Evolutionary conservation across 208 protist genomes (phyloP).

Genomic region (Crithidia brevicula): DNA sequence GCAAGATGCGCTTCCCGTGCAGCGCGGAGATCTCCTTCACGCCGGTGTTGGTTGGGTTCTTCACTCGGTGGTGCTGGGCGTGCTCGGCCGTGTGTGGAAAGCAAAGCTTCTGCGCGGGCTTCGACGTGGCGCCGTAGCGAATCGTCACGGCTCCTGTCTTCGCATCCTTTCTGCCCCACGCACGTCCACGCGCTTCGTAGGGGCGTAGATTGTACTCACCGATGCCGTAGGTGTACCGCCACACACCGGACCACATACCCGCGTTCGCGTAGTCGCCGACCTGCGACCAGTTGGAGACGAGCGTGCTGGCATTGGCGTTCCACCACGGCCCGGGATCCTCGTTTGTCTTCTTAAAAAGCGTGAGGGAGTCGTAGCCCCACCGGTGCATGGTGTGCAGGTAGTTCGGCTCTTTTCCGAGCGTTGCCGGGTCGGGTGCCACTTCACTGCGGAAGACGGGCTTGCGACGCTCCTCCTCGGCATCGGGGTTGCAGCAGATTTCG

Average conservation of each 20-base stretch:
- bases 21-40: conserved; percentile 65
- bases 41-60: conserved; percentile 63
- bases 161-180: conserved; percentile 70
- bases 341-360: conserved; percentile 87
- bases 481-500: conserved; percentile 87
- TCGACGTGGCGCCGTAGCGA: conserved; percentile 39
- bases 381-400: conserved; percentile 82
- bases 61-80: conserved; percentile 76
- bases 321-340: conserved; percentile 90
- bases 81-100: conserved; percentile 90
- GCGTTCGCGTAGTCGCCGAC: conserved; percentile 90
- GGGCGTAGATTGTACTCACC: conserved; percentile 91
- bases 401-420: conserved; percentile 17
- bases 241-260: conserved; percentile 90
- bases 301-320: conserved; percentile 88
- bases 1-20: conserved; percentile 86
- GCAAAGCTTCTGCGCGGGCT: conserved; percentile 53
- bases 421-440: conserved; percentile 41
- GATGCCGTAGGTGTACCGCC: conserved; percentile 89
- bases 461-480: conserved; percentile 84
- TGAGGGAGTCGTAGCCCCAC: conserved; percentile 90
- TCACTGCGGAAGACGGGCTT: conserved; percentile 81
- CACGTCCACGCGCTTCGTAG: conserved; percentile 67
- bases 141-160: conserved; percentile 67
- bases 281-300: conserved; percentile 86